Conservation (phyloP, 225 moss, liverwort and hornwort genomes). For the Pseudoscleropodium purum region DNA sequence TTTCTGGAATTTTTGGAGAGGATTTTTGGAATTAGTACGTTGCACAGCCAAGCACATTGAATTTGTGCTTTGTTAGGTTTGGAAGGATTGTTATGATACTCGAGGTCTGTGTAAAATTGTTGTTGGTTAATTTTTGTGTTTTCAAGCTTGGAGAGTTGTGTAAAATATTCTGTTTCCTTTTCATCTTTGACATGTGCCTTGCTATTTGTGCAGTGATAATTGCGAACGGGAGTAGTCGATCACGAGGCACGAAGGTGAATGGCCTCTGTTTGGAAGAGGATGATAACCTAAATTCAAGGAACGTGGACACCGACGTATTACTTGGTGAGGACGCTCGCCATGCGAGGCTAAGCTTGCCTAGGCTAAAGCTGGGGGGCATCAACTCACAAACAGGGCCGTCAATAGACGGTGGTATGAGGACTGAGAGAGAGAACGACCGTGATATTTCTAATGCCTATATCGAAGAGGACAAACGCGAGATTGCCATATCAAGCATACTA, state of each 20-base stretch:
- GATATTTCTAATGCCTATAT: not conserved
- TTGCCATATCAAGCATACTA: not conserved
- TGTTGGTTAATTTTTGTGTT: not conserved
- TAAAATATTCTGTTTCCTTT: not conserved
- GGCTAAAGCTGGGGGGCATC: conserved; percentile 17
- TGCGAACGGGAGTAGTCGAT: conserved; percentile 21
- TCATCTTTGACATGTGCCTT: not conserved
- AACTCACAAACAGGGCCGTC: not conserved
- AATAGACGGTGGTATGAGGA: not conserved
- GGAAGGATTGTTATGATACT: not conserved
- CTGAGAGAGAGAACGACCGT: not conserved
- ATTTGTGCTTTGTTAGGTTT: not conserved
- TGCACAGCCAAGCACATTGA: not conserved
- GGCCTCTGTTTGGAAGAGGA: conserved; percentile 4
- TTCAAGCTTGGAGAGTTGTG: not conserved
- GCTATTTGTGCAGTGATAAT: conserved; percentile 13
- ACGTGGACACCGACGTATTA: not conserved
- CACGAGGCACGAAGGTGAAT: conserved; percentile 6
- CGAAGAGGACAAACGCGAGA: conserved; percentile 13
- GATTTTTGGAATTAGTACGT: not conserved
- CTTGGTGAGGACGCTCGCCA: conserved; percentile 5
- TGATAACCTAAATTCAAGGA: not conserved
- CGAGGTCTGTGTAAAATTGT: not conserved
- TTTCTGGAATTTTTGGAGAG: not conserved
- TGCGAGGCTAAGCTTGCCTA: conserved; percentile 14